These are phyloP conservation scores for Taxillus chinensis DNA, from an alignment of 164 flowering plant genomes.

Conservation along the genomic window DNA sequence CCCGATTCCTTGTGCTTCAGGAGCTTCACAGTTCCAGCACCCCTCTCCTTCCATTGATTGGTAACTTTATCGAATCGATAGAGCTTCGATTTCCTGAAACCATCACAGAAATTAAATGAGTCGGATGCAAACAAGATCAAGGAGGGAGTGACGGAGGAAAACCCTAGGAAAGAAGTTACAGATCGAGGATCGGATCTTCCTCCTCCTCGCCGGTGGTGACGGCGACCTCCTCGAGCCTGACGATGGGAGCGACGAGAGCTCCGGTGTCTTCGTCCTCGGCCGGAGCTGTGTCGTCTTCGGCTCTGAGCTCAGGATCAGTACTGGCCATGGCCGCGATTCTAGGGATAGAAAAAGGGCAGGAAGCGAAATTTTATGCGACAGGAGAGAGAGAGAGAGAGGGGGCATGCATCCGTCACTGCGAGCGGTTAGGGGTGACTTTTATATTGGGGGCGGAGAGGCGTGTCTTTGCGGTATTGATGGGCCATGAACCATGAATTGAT, in stretches of 20 bases:
- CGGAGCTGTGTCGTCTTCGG: not conserved
- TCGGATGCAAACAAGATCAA: not conserved
- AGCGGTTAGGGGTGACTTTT: no score
- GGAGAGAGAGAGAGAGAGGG: not conserved
- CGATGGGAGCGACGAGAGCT: constrained; percentile 11
- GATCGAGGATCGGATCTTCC: constrained; percentile 17
- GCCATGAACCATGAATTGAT: no score
- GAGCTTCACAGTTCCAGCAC: constrained; percentile 33
- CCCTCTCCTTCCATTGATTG: constrained; percentile 41
- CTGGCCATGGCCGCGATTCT: constrained; percentile 6
- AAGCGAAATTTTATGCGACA: not conserved
- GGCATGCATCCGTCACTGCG: not conserved
- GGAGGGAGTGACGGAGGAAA: not conserved
- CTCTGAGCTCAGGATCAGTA: constrained; percentile 2
- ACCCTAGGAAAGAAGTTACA: constrained; percentile 16
- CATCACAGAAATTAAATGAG: not conserved
- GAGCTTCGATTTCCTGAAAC: constrained; percentile 33
- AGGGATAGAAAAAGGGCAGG: not conserved
- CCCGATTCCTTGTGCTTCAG: constrained; percentile 33
- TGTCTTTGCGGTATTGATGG: no score
- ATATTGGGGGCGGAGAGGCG: no score
- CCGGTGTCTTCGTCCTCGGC: constrained; percentile 16
- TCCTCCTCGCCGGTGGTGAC: constrained; percentile 15
- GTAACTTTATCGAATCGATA: constrained; percentile 33
- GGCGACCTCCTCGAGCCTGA: constrained; percentile 16